Percentiles rank a stretch among this genome's conserved stretches.
Conservation (phyloP, 306 rosid genomes). For the Malus asiatica region DNA sequence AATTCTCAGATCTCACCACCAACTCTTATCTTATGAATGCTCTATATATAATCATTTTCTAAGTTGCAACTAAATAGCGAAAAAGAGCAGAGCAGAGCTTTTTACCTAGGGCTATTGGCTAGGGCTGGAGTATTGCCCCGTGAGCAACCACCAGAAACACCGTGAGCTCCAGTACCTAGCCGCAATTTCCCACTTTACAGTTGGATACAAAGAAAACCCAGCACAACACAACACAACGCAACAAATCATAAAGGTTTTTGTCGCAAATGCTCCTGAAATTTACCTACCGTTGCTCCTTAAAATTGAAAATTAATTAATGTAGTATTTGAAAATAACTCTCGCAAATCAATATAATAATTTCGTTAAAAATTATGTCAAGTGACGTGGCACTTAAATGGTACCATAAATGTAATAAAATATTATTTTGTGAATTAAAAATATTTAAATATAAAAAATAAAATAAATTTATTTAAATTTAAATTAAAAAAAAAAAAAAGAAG, state of each 20-base stretch:
- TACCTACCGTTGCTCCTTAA: too few relatives aligned
- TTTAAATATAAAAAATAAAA: too few relatives aligned
- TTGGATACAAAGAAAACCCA: not conserved
- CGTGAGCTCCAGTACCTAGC: not conserved
- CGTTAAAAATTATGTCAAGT: too few relatives aligned
- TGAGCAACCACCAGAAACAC: not conserved
- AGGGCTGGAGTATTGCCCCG: not conserved
- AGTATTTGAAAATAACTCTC: too few relatives aligned
- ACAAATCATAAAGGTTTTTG: not conserved
- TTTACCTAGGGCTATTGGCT: not conserved
- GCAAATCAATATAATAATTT: too few relatives aligned
- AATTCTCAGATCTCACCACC: constrained; percentile 1
- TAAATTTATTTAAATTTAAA: too few relatives aligned
- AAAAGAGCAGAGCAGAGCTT: not conserved
- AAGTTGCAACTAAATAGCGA: not conserved
- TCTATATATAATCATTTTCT: not conserved
- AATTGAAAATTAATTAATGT: too few relatives aligned
- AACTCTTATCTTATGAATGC: not conserved
- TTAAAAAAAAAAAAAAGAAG: too few relatives aligned
- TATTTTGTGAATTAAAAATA: too few relatives aligned
- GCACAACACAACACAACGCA: not conserved
- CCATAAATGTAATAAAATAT: too few relatives aligned
- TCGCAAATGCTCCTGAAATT: too few relatives aligned
- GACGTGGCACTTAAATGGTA: too few relatives aligned
- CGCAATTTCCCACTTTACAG: constrained; percentile 1